Base-by-base conservation (phyloP, 805 yeast genomes). In the Zygosaccharomyces bailii region DNA sequence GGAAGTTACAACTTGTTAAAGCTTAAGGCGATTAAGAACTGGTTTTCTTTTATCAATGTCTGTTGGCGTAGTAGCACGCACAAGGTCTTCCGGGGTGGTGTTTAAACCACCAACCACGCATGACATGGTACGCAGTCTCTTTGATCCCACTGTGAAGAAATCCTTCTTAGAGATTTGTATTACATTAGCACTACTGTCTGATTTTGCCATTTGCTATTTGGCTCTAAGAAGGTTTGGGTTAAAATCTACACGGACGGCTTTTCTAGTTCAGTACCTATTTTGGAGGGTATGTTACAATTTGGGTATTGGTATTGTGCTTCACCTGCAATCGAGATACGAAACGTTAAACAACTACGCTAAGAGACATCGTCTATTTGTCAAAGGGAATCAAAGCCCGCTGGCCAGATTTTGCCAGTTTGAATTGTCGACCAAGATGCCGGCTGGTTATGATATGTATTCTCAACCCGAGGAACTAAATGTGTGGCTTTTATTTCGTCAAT, bases 51-150 rank as follows among this genome's bases (percentile, higher is more conserved):
- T 27, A 16, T 7, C 31, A 27, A 37, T 37, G 40, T 10, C 24
- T 9, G 19, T 25, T 14, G 31, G 14, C 21, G 32, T 47, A 38
- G 39, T 43, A 25, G 67, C 66, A 3, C 50, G 48, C 30, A 62
- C 66, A 5, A 50, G 67, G 11, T 57, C 68, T 5, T 57, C 66
- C 16, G 68, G 65, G 10, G 49, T 49, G 2, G 51, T 51, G 2
- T 70, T 70, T 39, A 42, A 51, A 4, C 71, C 70, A 1, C 73
- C 73, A 9, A 55, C 76, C 53, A 86, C 95, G 23, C 84, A 82
- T 56, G 95, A 86, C 59, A 86, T 86, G 93, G 84, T 86, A 25
- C 73, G 87, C 50, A 82, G 91, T 1, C 67, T 87, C 39, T 80
- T 86, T 54, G 91, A 86, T 66, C 93, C 95, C 2, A 75, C 82